Base-by-base conservation (phyloP, 176 grass and related monocot species). In the Tillandsia leiboldiana region DNA sequence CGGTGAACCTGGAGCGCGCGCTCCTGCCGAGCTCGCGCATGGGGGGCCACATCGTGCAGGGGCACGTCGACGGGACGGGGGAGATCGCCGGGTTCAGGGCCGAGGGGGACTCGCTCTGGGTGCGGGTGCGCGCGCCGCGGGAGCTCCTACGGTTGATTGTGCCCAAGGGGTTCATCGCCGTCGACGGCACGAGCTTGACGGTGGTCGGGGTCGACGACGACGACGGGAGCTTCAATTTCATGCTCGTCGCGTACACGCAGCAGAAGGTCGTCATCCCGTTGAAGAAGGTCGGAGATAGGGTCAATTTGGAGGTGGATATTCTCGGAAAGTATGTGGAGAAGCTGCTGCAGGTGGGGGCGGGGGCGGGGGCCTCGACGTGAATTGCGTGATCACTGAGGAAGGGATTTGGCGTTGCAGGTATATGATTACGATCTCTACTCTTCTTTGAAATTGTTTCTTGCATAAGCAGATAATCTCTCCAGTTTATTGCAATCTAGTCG, bases 241-340 rank as follows among this genome's bases (percentile, higher is more conserved):
- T 92, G 92, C 78, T 96, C 5, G 88, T 96, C n/a, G 73, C 88
- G 51, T 96, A 96, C 81, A 96, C 86, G 0, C 92, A 96, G 73
- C 86, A 96, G 27, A 96, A 96, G 77, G 80, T 96, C 26, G 86
- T 87, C 49, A 87, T 96, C 72, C 88, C 88, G 0, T 73, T 1
- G 73, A 92, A 96, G 78, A 92, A 96, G 83, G 88, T 92, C 0
- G 83, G 86, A 0, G 86, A 89, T 49, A 96, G 85, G 88, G 92
- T 92, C 67, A 96, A 96, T 50, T 82, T 96, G n/a, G 86, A 96
- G 83, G 92, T 87, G 0, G 92, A 96, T 74, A 96, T 96, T 69
- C 81, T 92, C 4, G 88, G 92, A 0, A 96, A 96, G 76, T 96
- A 89, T 8, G 86, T 96, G 0, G 92, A 92, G 79, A 96, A 96